Evolutionary conservation across 495 filamentous ascomycete species (phyloP).

Genomic region (Aspergillus heteromorphus): DNA sequence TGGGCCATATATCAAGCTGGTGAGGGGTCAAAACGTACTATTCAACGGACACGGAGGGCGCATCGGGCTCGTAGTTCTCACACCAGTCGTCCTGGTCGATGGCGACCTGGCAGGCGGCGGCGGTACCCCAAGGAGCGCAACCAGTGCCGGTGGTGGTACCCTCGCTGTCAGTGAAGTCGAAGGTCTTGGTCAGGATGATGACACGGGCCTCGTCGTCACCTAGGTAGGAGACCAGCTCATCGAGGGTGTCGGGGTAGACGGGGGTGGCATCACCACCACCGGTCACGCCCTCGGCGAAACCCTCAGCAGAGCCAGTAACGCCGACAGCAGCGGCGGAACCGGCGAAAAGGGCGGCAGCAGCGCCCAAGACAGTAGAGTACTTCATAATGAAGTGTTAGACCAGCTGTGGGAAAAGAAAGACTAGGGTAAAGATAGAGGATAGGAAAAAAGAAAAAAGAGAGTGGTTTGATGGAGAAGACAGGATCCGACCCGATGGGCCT

Average conservation of each 20-base stretch:
- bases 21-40: constrained; percentile 20
- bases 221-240: constrained; percentile 41
- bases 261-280: constrained; percentile 34
- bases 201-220: constrained; percentile 33
- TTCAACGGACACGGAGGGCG: constrained; percentile 31
- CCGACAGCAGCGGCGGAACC: constrained; percentile 19
- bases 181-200: constrained; percentile 35
- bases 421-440: not conserved
- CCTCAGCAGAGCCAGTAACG: constrained; percentile 36
- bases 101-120: constrained; percentile 42
- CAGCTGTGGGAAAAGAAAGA: constrained; percentile 14
- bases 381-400: constrained; percentile 15
- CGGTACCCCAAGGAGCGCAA: constrained; percentile 43
- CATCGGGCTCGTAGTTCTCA: constrained; percentile 32
- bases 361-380: constrained; percentile 8
- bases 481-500: not conserved
- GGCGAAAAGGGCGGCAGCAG: constrained; percentile 11
- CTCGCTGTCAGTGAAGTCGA: constrained; percentile 41
- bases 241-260: constrained; percentile 33
- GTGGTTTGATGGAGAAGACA: not conserved
- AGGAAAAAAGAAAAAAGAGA: not conserved
- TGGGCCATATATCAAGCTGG: not conserved
- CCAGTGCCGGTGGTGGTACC: constrained; percentile 38
- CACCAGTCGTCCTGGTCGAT: constrained; percentile 51
- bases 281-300: constrained; percentile 37